Conservation (phyloP, 371 early-diverging fungal species). For the Mortierella sp. region DNA sequence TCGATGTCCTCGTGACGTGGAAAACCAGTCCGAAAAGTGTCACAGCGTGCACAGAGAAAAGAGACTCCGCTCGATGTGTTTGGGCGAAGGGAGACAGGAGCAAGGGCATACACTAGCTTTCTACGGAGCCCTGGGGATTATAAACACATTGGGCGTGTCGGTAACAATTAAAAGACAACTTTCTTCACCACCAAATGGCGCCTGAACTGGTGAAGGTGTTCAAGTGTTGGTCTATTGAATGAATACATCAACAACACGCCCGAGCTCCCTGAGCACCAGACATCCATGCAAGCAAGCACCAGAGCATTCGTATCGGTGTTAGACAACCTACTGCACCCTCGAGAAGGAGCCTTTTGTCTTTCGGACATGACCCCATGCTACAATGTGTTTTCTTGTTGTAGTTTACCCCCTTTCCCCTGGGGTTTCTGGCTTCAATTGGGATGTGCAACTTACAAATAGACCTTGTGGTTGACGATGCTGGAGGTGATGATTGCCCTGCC, state of each 20-base stretch:
- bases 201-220: not conserved
- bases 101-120: too few relatives aligned
- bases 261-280: not conserved
- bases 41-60: too few relatives aligned
- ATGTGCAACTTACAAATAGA: not conserved
- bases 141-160: too few relatives aligned
- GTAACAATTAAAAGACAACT: too few relatives aligned
- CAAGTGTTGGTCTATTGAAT: not conserved
- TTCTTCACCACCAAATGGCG: not conserved
- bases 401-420: not conserved
- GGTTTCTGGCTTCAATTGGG: not conserved
- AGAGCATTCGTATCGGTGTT: not conserved
- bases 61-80: not conserved
- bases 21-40: not conserved
- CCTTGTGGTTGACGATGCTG: not conserved
- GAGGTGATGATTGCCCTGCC: not conserved
- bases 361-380: not conserved
- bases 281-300: not conserved
- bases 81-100: not conserved
- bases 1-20: conserved; percentile 2
- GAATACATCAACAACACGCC: not conserved
- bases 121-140: too few relatives aligned
- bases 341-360: not conserved
- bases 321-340: not conserved
- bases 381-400: not conserved